Evolutionary conservation across 2,329 filamentous ascomycete genomes (phyloP).

Genomic region (Colletotrichum echinochloae): DNA sequence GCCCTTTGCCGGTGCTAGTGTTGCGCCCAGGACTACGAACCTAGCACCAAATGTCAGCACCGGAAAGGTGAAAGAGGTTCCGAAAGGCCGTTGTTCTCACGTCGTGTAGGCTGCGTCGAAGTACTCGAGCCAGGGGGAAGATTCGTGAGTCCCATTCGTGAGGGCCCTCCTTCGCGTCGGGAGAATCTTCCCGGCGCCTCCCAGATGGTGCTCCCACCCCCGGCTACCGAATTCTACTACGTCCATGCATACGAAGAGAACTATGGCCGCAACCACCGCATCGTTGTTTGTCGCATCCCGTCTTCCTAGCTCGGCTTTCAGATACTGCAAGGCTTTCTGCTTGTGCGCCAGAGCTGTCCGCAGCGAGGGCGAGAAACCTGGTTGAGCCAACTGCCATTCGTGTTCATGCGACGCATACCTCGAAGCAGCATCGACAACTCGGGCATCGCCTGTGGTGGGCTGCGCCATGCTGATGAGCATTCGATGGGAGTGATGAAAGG

Average conservation of each 20-base stretch:
- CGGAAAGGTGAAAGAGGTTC: neutral
- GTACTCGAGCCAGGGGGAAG: constrained; percentile 22
- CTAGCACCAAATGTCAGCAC: neutral
- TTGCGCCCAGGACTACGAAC: constrained; percentile 30
- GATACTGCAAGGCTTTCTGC: constrained; percentile 21
- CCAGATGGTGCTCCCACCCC: constrained; percentile 32
- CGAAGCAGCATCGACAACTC: neutral
- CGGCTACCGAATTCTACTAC: constrained; percentile 34
- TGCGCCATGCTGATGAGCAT: constrained; percentile 19
- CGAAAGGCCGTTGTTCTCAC: neutral
- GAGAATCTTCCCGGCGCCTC: constrained; percentile 29
- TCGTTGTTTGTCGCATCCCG: constrained; percentile 18
- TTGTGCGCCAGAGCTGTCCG: constrained; percentile 25
- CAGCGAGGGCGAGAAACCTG: constrained; percentile 7
- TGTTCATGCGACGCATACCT: constrained; percentile 4
- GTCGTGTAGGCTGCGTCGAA: constrained; percentile 33
- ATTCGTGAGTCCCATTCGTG: neutral
- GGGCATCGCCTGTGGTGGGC: neutral
- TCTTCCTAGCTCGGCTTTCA: constrained; percentile 6
- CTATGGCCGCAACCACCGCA: constrained; percentile 27
- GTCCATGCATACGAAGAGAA: constrained; percentile 36
- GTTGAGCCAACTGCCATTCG: constrained; percentile 18
- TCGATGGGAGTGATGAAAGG: constrained; percentile 33
- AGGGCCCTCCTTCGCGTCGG: neutral
- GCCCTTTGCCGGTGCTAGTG: constrained; percentile 10